Evolutionary conservation across 169 alveolate species (phyloP), one percentile per base, ranked within the genome.

Genomic region (Plasmodium adleri): DNA sequence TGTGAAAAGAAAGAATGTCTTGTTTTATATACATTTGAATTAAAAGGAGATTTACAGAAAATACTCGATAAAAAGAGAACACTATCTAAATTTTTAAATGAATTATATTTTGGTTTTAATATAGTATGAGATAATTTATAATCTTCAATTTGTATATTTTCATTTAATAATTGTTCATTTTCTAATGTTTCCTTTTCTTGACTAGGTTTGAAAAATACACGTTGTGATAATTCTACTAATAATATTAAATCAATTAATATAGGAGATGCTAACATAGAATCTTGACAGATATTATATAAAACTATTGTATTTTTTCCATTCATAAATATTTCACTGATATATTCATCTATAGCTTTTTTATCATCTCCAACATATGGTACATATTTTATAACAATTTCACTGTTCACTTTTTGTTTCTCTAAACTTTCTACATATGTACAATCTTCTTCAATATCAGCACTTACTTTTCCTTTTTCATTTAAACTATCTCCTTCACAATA

Each of bases 281-380:
- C 99, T 90, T 97, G 98, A 90, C 98, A 96, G 13, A 96, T 95
- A 86, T 96, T 96, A 88, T 97, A 96, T 50, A 97, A 76, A 12
- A 95, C 93, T 64, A 96, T 94, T 22, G 97, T 96, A 88, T 96
- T 94, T 64, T 83, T 88, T 28, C 99, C 99, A 59, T 96, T 96
- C 88, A 96, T 91, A 93, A 96, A 96, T 60, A 97, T 95, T 32
- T 95, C 95, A 73, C 97, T 92, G 20, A 95, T 94, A 93, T 95
- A 97, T 93, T 97, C 99, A 92, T 96, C 98, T 73, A 97, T 92
- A 71, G 99, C 98, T 80, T 97, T 93, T 92, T 97, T 97, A 54
- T 96, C 93, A 80, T 97, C 99, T 63, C 98, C 98, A 13, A 96
- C 97, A 73, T 94, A 93, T 9, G 99, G 99, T 17, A 96, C 95